Evolutionary conservation across 2,329 filamentous ascomycete genomes (phyloP).

Genomic region (Diaporthe aspalathi): DNA sequence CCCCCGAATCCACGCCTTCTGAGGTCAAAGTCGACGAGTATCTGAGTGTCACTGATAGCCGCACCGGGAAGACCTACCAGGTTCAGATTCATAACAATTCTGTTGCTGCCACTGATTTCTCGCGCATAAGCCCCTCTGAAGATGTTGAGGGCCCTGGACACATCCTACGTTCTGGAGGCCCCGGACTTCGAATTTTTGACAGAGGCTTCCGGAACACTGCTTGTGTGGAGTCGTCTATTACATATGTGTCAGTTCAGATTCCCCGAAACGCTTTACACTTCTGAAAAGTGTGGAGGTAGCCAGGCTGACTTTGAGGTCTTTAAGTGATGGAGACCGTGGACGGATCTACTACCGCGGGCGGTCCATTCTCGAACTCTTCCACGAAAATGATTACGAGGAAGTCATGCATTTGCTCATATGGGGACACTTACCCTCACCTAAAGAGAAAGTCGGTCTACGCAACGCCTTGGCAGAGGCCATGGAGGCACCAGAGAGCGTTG

Average conservation of each 20-base stretch:
- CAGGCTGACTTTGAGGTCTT: neutral
- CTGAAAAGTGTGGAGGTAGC: neutral
- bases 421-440: conserved; percentile 59
- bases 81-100: neutral
- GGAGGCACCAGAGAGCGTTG: conserved; percentile 63
- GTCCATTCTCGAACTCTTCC: conserved; percentile 62
- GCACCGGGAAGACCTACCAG: neutral
- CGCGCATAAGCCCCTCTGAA: neutral
- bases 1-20: no score
- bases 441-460: conserved; percentile 49
- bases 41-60: neutral
- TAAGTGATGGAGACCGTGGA: conserved; percentile 58
- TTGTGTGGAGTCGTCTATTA: neutral
- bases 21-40: no score
- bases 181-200: neutral
- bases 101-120: neutral
- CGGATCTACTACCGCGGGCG: conserved; percentile 63
- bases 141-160: neutral
- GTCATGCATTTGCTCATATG: conserved; percentile 62
- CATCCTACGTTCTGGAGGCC: neutral
- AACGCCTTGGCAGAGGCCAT: conserved; percentile 61
- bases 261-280: neutral
- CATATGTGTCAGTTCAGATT: neutral
- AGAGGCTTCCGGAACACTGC: neutral
- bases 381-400: conserved; percentile 62